Percentiles rank a stretch among this genome's conserved stretches.
Evolutionary conservation across 441 rosid genomes (phyloP).

Genomic region (Adansonia grandidieri): DNA sequence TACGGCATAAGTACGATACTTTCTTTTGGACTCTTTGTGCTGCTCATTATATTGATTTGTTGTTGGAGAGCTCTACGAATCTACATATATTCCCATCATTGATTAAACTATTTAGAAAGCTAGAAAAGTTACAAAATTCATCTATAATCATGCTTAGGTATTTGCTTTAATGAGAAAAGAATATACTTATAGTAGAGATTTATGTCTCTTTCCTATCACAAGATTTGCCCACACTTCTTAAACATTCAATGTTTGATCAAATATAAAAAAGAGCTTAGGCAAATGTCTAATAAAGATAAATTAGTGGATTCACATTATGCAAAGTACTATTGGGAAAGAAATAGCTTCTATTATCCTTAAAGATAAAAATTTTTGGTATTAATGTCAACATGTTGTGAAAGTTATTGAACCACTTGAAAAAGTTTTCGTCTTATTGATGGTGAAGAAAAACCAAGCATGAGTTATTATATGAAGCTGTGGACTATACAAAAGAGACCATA

Average conservation of each 20-base stretch:
- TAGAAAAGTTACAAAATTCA: neutral
- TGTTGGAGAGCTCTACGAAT: neutral
- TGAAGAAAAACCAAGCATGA: conserved; percentile 20
- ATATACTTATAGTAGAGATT: too few relatives aligned
- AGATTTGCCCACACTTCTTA: too few relatives aligned
- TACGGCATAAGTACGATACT: too few relatives aligned
- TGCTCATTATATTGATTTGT: too few relatives aligned
- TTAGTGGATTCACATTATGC: neutral
- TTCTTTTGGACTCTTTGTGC: too few relatives aligned
- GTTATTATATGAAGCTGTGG: conserved; percentile 10
- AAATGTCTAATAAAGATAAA: neutral
- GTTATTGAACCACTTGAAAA: neutral
- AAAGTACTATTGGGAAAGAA: neutral
- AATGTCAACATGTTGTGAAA: too few relatives aligned
- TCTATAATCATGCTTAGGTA: too few relatives aligned
- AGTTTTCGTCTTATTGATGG: neutral
- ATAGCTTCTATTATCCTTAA: neutral
- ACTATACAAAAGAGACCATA: conserved; percentile 8
- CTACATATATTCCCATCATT: neutral
- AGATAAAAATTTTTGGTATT: neutral
- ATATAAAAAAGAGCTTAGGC: too few relatives aligned
- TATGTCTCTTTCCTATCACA: too few relatives aligned
- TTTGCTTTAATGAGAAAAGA: too few relatives aligned
- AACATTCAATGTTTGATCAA: too few relatives aligned
- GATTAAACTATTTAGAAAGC: neutral